Conservation (phyloP, 345 rosid genomes). For the Alliaria petiolata region DNA sequence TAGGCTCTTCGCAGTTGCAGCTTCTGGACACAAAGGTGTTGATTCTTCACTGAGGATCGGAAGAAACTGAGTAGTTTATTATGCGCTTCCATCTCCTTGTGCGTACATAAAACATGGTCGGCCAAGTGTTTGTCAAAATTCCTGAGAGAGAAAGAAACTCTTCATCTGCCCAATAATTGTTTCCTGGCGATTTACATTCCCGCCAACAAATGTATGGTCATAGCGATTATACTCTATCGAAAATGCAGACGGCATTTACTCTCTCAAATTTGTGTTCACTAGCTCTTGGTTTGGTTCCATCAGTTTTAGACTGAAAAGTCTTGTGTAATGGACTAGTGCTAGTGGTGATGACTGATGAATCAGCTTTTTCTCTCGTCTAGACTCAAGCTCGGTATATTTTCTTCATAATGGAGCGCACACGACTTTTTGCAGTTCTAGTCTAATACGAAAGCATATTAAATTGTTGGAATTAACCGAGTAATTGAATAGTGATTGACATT, state of each 20-base stretch:
- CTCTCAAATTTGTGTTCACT: not conserved
- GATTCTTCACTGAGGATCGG: constrained; percentile 88
- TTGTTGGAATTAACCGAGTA: too few relatives aligned
- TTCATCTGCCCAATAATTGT: not conserved
- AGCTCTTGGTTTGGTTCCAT: not conserved
- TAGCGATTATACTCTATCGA: not conserved
- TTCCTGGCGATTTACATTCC: too few relatives aligned
- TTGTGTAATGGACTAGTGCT: too few relatives aligned
- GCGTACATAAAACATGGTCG: not conserved
- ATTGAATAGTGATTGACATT: too few relatives aligned
- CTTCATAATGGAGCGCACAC: too few relatives aligned
- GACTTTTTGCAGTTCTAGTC: too few relatives aligned
- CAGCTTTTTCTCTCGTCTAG: not conserved
- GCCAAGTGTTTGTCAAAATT: not conserved
- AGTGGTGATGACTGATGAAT: not conserved
- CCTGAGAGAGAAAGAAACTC: not conserved
- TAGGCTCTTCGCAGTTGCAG: constrained; percentile 57
- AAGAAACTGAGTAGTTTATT: constrained; percentile 39
- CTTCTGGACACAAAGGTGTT: constrained; percentile 41
- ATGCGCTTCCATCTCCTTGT: not conserved
- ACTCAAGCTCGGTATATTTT: too few relatives aligned
- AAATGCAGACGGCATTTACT: not conserved
- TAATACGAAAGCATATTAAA: too few relatives aligned
- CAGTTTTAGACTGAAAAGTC: too few relatives aligned
- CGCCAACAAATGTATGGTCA: not conserved